phyloP scores from a whole-genome alignment of 2,329 filamentous ascomycete genomes.

The Aotearoamyces nothofagi region DNA sequence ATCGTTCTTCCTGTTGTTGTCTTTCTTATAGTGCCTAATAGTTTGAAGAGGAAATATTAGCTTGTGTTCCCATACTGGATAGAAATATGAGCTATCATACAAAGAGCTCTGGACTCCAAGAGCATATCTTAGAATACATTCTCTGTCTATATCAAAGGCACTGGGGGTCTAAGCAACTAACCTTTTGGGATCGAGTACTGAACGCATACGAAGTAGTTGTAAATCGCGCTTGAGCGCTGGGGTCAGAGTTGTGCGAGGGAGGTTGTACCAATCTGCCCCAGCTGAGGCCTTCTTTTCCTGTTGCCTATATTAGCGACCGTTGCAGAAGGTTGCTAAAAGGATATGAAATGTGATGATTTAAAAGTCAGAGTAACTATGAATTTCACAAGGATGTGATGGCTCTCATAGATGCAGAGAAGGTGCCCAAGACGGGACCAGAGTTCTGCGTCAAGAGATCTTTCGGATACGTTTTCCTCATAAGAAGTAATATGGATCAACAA shows the following conservation, averaged over 20 bases:
- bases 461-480: slow-evolving; percentile 67
- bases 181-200: slow-evolving; percentile 77
- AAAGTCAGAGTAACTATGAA: slow-evolving; percentile 61
- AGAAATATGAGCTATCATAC: no score
- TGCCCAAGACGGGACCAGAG: slow-evolving; percentile 65
- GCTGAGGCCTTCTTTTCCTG: slow-evolving; percentile 42
- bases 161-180: no score
- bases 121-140: no score
- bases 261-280: slow-evolving; percentile 72
- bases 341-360: slow-evolving; percentile 9
- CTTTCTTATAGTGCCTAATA: slow-evolving; percentile 88
- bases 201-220: slow-evolving; percentile 78
- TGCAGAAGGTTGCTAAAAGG: slow-evolving; percentile 5
- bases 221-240: slow-evolving; percentile 78
- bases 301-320: slow-evolving; percentile 11
- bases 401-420: slow-evolving; percentile 56
- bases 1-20: slow-evolving; percentile 45
- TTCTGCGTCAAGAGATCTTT: slow-evolving; percentile 58
- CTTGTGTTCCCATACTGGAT: no score
- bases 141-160: no score
- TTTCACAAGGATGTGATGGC: slow-evolving; percentile 15
- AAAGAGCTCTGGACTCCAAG: no score
- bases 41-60: no score
- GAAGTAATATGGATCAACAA: slow-evolving; percentile 12
- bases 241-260: slow-evolving; percentile 73